phyloP scores from a whole-genome alignment of 2,329 filamentous ascomycete genomes.

The Neurospora crassa region DNA sequence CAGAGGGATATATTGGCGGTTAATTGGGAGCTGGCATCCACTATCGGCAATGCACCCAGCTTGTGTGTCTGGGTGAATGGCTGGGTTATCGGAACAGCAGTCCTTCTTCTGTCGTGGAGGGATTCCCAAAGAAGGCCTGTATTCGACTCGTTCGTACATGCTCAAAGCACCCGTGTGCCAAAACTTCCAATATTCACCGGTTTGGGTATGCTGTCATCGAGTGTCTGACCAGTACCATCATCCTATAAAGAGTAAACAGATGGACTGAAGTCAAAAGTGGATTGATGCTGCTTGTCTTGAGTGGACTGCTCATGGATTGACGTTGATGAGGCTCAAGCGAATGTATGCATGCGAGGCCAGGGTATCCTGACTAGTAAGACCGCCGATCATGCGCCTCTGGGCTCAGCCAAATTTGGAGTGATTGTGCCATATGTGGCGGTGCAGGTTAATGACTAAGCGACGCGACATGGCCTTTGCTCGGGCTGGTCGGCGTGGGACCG shows the following conservation, averaged over 20 bases:
- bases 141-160: background rate
- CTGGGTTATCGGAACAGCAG: background rate
- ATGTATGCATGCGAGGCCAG: background rate
- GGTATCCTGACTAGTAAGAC: background rate
- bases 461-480: background rate
- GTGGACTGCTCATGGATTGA: background rate
- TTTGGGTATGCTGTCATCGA: background rate
- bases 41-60: background rate
- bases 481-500: background rate
- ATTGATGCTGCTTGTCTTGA: background rate
- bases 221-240: background rate
- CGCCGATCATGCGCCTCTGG: background rate
- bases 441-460: background rate
- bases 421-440: background rate
- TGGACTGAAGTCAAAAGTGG: background rate
- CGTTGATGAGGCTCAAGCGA: background rate
- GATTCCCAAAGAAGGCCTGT: background rate
- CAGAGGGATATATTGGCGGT: background rate
- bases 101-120: background rate
- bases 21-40: background rate
- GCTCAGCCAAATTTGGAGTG: background rate
- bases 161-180: background rate
- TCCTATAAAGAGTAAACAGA: background rate
- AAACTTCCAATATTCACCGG: background rate
- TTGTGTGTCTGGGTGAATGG: background rate